Evolutionary conservation across 805 yeast genomes (phyloP).

Genomic region (Spathaspora gorwiae): DNA sequence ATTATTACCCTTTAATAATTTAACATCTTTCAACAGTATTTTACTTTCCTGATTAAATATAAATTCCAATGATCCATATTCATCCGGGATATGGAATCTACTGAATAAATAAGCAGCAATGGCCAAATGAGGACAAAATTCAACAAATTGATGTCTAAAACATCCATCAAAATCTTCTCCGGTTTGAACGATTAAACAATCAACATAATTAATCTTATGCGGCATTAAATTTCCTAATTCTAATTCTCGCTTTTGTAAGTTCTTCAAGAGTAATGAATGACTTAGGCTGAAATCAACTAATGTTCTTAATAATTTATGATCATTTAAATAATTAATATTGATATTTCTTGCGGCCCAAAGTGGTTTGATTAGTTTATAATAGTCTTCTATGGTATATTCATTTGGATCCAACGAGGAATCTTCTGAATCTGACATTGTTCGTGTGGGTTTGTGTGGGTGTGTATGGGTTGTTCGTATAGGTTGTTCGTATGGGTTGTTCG

Average conservation of each 20-base stretch:
- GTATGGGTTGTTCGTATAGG: too few species aligned
- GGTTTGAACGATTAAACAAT: conserved; percentile 1
- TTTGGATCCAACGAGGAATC: conserved; percentile 13
- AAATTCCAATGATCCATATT: conserved; percentile 9
- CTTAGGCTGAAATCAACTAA: conserved; percentile 21
- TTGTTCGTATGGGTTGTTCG: too few species aligned
- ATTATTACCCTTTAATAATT: conserved; percentile 22
- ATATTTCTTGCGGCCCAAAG: conserved; percentile 12
- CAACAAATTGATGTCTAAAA: conserved; percentile 19
- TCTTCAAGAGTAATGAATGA: conserved; percentile 16
- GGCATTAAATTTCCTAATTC: conserved; percentile 15
- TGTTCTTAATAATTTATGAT: conserved; percentile 20
- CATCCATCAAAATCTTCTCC: conserved; percentile 14
- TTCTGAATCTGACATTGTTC: conserved; percentile 15
- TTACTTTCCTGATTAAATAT: conserved; percentile 4
- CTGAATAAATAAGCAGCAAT: conserved; percentile 24
- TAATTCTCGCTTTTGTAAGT: conserved; percentile 21
- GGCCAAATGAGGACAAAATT: conserved; percentile 24
- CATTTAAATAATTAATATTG: conserved; percentile 11
- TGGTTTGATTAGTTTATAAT: conserved; percentile 14
- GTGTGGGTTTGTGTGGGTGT: too few species aligned
- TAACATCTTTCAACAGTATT: conserved; percentile 12
- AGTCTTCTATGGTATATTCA: conserved; percentile 13
- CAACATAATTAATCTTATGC: conserved; percentile 6
- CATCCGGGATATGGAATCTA: conserved; percentile 25